Base-by-base conservation (phyloP, 1,139 yeast species). In the Candida smagusa region DNA sequence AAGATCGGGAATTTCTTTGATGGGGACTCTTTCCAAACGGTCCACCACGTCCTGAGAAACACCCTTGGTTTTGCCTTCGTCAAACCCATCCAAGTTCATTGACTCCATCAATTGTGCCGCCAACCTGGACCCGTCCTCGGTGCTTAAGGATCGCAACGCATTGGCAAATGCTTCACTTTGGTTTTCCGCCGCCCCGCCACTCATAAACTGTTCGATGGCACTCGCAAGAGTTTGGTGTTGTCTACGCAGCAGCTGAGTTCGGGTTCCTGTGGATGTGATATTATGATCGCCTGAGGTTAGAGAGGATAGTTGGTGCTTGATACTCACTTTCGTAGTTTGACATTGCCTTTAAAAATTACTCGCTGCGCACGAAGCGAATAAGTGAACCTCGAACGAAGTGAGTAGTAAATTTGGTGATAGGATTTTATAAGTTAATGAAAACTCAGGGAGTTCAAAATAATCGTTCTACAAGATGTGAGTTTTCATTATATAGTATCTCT, bases 41-140 rank as follows among this genome's bases (percentile, higher is more conserved):
- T 89, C 97, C 7, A 90, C 61, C 52, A 77, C 87, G 33, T 74
- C 76, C 44, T 84, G 85, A 3, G 79, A 65, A 8, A 87, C 85
- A 0, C 96, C 95, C 33, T 65, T 58, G 2, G 42, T 35, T 12
- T 46, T 37, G 3, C 46, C 35, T 9, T 43, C 45, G 3, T 33
- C 43, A 25, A 37, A 31, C 12, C 44, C 38, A 25, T 42, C 39
- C 11, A 45, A 37, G 24, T 58, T 56, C 25, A 68, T 46, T 1
- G 60, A 48, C 9, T 53, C 53, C 9, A 65, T 45, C 22, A 67
- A 49, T 31, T 56, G 56, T 7, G 53, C 46, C 0, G 68, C 68
- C 29, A 67, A 42, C 24, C 50, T 47, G 0, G 66, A 58, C 9
- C 67, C 68, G 23, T 64, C 66, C 34, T 64, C 65, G 7, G 54